phyloP scores from a whole-genome alignment of 1,139 yeast genomes.

The Blastobotrys serpentis region DNA sequence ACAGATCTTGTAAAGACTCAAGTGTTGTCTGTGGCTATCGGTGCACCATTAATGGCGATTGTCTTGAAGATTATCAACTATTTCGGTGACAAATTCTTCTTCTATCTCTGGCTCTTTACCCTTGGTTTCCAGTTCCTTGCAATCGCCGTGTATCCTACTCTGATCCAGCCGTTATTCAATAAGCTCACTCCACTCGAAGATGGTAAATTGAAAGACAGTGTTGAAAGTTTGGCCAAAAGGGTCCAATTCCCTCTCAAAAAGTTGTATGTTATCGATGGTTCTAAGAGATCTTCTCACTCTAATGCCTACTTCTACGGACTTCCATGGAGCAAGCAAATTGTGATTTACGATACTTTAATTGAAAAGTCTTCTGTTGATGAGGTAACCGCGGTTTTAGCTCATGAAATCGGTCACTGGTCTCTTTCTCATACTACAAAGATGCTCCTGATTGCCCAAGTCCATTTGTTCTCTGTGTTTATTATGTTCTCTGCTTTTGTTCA shows the following conservation, averaged over 20 bases:
- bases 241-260: constrained; percentile 84
- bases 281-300: constrained; percentile 92
- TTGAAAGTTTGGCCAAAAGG: constrained; percentile 71
- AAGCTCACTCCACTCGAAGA: constrained; percentile 86
- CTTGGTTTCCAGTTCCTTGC: constrained; percentile 68
- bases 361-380: constrained; percentile 74
- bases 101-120: constrained; percentile 72
- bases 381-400: constrained; percentile 92
- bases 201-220: constrained; percentile 80
- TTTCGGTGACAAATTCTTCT: constrained; percentile 77
- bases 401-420: constrained; percentile 98
- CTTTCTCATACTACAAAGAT: constrained; percentile 77
- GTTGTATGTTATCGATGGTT: constrained; percentile 88
- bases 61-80: constrained; percentile 77
- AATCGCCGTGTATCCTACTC: constrained; percentile 70
- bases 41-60: constrained; percentile 70
- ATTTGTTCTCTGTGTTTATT: constrained; percentile 63
- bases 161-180: constrained; percentile 90
- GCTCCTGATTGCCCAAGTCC: constrained; percentile 62
- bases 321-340: constrained; percentile 96
- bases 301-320: constrained; percentile 94
- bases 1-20: constrained; percentile 66
- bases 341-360: constrained; percentile 84
- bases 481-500: constrained; percentile 76
- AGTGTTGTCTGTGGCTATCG: constrained; percentile 54